A percentile compares a stretch with the other conserved stretches of the same genome.
Conservation (phyloP, 2,329 filamentous ascomycete species). For the Penicillium thymicola region DNA sequence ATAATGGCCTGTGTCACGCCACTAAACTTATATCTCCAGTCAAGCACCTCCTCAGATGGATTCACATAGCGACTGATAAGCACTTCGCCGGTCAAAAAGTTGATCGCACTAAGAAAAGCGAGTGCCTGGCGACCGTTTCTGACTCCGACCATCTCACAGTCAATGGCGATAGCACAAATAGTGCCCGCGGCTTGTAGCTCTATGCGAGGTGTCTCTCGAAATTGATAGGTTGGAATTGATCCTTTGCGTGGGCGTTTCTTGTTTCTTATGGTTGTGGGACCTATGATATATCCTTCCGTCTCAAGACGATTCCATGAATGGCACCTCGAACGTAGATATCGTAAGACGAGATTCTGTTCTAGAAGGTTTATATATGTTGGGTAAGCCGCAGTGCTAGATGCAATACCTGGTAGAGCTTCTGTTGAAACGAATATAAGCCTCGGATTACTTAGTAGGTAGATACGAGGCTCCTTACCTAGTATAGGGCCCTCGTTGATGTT, state of each 20-base stretch:
- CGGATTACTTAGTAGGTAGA: not conserved
- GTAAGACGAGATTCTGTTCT: slow-evolving; percentile 1
- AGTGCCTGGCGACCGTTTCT: slow-evolving; percentile 3
- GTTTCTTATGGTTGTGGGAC: not conserved
- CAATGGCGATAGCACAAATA: slow-evolving; percentile 4
- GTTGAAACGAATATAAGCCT: not conserved
- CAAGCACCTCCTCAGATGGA: slow-evolving; percentile 1
- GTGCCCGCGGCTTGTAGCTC: not conserved
- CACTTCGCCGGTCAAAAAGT: slow-evolving; percentile 6
- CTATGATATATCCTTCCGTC: slow-evolving; percentile 4
- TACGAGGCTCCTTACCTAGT: not conserved
- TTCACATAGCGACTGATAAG: slow-evolving; percentile 6
- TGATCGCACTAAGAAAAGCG: slow-evolving; percentile 6
- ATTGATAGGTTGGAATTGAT: not conserved
- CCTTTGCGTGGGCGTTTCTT: not conserved
- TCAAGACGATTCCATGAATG: slow-evolving; percentile 7
- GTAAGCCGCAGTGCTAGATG: not conserved
- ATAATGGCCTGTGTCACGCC: slow-evolving; percentile 3
- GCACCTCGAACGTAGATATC: slow-evolving; percentile 5
- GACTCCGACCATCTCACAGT: slow-evolving; percentile 10
- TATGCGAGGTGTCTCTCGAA: not conserved
- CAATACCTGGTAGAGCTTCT: not conserved
- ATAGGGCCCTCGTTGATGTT: not conserved
- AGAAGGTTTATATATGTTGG: not conserved
- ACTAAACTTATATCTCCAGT: slow-evolving; percentile 5